phyloP scores from a whole-genome alignment of 495 filamentous ascomycete genomes.

The Achaetomiella virescens region DNA sequence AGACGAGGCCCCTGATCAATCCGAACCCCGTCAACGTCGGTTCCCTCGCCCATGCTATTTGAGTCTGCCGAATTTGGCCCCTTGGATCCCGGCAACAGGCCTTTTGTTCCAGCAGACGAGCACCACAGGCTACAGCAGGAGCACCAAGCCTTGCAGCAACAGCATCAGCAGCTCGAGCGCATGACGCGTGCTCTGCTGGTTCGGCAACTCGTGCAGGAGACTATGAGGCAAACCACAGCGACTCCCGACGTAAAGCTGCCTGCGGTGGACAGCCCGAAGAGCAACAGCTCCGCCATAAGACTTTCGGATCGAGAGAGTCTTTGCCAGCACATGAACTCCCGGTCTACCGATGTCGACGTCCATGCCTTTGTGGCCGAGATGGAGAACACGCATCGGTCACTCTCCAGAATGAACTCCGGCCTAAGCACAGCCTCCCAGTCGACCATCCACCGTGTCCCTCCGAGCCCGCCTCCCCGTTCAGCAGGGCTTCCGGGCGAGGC shows the following conservation, averaged over 20 bases:
- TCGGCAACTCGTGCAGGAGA: slow-evolving; percentile 5
- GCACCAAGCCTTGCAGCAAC: slow-evolving; percentile 14
- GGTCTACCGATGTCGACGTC: slow-evolving; percentile 25
- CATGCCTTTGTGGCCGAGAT: slow-evolving; percentile 29
- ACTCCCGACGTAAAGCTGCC: neutral
- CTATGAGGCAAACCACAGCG: neutral
- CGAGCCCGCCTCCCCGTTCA: slow-evolving; percentile 19
- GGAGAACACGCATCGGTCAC: slow-evolving; percentile 20
- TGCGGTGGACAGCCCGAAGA: neutral
- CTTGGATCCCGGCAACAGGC: neutral
- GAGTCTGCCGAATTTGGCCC: neutral
- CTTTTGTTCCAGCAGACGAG: slow-evolving; percentile 13
- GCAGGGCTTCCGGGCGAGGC: neutral
- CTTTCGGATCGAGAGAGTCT: slow-evolving; percentile 22
- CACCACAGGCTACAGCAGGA: slow-evolving; percentile 19
- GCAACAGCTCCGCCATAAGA: neutral
- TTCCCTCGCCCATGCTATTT: slow-evolving; percentile 9
- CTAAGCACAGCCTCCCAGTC: slow-evolving; percentile 20
- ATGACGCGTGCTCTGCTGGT: slow-evolving; percentile 13
- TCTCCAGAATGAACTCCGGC: slow-evolving; percentile 25
- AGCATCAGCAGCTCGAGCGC: slow-evolving; percentile 19
- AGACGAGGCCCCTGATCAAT: neutral
- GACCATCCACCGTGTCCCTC: slow-evolving; percentile 27
- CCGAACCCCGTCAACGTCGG: slow-evolving; percentile 8
- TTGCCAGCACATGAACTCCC: slow-evolving; percentile 27